These are phyloP conservation scores for Bifiguratus adelaidae DNA, from an alignment of 192 early-diverging fungal genomes.

Conservation along the genomic window DNA sequence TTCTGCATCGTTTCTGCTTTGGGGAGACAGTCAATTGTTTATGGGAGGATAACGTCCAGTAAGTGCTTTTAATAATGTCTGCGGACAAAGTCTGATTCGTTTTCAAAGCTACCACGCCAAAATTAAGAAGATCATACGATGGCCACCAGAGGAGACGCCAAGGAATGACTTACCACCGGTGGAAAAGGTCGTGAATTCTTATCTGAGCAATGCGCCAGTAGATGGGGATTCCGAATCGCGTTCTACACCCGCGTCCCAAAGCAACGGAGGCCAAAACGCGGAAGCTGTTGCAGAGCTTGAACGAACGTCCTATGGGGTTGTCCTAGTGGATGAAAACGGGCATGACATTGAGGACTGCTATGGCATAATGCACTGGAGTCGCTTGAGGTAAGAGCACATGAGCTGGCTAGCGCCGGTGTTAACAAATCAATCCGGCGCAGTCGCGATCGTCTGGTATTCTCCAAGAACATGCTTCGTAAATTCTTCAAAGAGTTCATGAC, in stretches of 20 bases:
- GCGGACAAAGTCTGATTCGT: not conserved
- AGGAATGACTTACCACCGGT: no score
- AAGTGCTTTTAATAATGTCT: not conserved
- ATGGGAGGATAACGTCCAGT: slow-evolving; percentile 28
- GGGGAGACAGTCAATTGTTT: slow-evolving; percentile 41
- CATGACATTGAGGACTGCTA: slow-evolving; percentile 38
- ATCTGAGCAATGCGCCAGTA: no score
- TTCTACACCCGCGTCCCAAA: no score
- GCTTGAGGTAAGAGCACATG: slow-evolving; percentile 26
- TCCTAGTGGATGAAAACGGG: slow-evolving; percentile 40
- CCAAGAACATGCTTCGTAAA: slow-evolving; percentile 60
- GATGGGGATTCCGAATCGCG: no score
- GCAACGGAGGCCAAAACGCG: not conserved
- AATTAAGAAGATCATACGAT: slow-evolving; percentile 8
- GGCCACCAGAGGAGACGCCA: not conserved
- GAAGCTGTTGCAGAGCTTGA: slow-evolving; percentile 7
- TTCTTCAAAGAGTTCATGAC: slow-evolving; percentile 55
- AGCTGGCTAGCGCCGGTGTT: slow-evolving; percentile 16
- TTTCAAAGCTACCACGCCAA: slow-evolving; percentile 26
- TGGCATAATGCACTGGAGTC: no score
- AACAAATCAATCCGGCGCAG: slow-evolving; percentile 5
- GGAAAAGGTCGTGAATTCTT: no score
- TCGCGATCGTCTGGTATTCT: slow-evolving; percentile 50
- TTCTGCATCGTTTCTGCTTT: slow-evolving; percentile 37
- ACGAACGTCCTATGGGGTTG: slow-evolving; percentile 29